A percentile compares a stretch with the other conserved stretches of the same genome.
phyloP scores from a whole-genome alignment of 2,329 filamentous ascomycete species.

The Alternaria brassicicola region DNA sequence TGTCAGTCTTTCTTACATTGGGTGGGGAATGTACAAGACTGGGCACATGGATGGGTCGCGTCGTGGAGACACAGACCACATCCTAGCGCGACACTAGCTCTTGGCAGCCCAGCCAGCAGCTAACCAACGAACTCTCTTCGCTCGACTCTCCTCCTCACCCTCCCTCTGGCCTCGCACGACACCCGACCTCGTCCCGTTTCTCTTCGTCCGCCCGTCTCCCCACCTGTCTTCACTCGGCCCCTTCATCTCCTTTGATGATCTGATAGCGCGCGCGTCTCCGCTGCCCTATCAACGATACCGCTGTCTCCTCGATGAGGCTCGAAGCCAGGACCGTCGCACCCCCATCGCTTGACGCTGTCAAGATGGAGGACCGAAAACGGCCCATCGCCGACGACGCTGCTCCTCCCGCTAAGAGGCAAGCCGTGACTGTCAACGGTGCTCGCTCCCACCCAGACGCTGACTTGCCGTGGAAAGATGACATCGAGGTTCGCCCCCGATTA shows the following conservation, averaged over 20 bases:
- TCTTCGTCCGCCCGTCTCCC: conserved; percentile 18
- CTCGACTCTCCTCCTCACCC: conserved; percentile 23
- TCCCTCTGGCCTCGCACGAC: conserved; percentile 33
- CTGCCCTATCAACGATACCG: conserved; percentile 35
- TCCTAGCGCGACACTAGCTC: conserved; percentile 15
- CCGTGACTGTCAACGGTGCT: conserved; percentile 73
- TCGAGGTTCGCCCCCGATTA: conserved; percentile 68
- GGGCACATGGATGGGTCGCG: conserved; percentile 12
- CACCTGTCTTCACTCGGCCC: conserved; percentile 35
- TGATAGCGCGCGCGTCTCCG: conserved; percentile 28
- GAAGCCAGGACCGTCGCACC: conserved; percentile 74
- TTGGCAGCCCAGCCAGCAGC: conserved; percentile 7
- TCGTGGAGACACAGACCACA: conserved; percentile 9
- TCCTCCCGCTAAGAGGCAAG: conserved; percentile 90
- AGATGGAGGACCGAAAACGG: conserved; percentile 99
- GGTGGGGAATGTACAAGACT: not conserved
- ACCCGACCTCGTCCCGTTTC: conserved; percentile 16
- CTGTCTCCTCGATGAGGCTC: conserved; percentile 78
- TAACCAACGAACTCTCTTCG: conserved; percentile 27
- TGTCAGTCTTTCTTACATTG: not conserved
- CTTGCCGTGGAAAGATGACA: conserved; percentile 72
- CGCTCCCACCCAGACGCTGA: conserved; percentile 69
- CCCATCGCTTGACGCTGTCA: conserved; percentile 79
- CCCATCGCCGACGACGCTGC: conserved; percentile 85
- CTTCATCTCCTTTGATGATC: conserved; percentile 23